phyloP scores from a whole-genome alignment of 2,329 filamentous ascomycete genomes.

The Colletotrichum cuscutae region DNA sequence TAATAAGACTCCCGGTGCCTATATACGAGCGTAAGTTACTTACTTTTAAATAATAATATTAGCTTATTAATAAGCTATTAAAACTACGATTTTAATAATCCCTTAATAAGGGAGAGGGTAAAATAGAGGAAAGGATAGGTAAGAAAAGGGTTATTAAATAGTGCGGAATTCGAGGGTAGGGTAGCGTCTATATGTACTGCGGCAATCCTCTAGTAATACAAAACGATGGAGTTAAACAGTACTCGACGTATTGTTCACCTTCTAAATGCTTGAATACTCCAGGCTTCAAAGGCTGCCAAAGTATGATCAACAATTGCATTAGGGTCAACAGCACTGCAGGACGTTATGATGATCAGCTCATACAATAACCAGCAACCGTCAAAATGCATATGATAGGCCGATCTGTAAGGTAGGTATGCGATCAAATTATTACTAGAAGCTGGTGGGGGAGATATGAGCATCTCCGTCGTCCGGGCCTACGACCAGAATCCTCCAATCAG shows the following conservation, averaged over 20 bases:
- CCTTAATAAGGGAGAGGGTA: too few species aligned
- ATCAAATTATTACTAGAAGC: background rate
- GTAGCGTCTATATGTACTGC: too few species aligned
- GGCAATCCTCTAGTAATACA: too few species aligned
- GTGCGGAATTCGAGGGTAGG: too few species aligned
- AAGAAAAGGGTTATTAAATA: too few species aligned
- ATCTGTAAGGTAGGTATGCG: background rate
- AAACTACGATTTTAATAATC: too few species aligned
- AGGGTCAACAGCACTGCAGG: background rate
- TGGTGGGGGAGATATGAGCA: background rate
- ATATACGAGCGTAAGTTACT: too few species aligned
- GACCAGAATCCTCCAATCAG: slow-evolving; percentile 2
- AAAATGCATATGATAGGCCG: background rate
- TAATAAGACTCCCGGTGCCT: too few species aligned
- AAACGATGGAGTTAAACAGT: too few species aligned
- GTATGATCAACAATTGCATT: background rate
- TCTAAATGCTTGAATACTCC: background rate
- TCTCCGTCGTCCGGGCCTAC: slow-evolving; percentile 15
- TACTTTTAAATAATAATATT: too few species aligned
- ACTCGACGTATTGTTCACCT: background rate
- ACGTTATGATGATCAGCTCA: background rate
- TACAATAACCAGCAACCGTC: background rate
- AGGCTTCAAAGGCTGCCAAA: background rate
- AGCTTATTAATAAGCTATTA: too few species aligned
- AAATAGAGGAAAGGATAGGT: too few species aligned